Base-by-base conservation (phyloP, 768 basidiomycete species). In the Suillus weaverae region DNA sequence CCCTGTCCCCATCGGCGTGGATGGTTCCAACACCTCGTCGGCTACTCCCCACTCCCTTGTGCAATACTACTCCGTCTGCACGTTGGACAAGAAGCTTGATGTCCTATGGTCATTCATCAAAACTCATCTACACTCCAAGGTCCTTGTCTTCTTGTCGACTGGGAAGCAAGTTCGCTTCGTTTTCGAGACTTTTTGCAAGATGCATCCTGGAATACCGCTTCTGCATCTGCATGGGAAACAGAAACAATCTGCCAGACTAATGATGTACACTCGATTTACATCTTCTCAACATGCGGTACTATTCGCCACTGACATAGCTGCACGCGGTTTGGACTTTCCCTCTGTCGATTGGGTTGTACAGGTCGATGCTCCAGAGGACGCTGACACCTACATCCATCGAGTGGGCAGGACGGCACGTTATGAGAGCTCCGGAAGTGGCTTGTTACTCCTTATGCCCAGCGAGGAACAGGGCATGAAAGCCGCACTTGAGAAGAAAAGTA, bases 81-180 rank as follows among this genome's bases (percentile, higher is more conserved):
- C 85, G 4, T 87, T 98, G 43, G 91, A 97, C 76, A 82, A 87
- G 70, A 99, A 99, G 74, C 87, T 99, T 60, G 92, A 96, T 74
- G 81, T 92, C 18, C 84, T 99, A 18, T 99, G 92, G 91, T 89
- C 89, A 51, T 99, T 99, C 78, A 89, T 99, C 79, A 96, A 93
- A 77, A 90, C 89, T 6, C 97, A 99, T 71, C 83, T 99, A 11
- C 92, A 93, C 75, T 86, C 84, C 71, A 99, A 99, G 78, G 86
- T 86, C 7, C 88, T 99, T 43, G 95, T 99, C 3, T 99, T 99
- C 78, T 81, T 98, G 70, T 97, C 95, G 30, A 91, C 89, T 66
- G 92, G 95, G 75, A 99, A 98, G 76, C 97, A 99, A 79, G 95
- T 99, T 60, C 94, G 96, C 22, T 99, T 98, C 76, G 90, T 91